Evolutionary conservation across 257 asterid genomes (phyloP), one percentile per base, ranked within the genome.

Genomic region (Solanum lycopersicoides): DNA sequence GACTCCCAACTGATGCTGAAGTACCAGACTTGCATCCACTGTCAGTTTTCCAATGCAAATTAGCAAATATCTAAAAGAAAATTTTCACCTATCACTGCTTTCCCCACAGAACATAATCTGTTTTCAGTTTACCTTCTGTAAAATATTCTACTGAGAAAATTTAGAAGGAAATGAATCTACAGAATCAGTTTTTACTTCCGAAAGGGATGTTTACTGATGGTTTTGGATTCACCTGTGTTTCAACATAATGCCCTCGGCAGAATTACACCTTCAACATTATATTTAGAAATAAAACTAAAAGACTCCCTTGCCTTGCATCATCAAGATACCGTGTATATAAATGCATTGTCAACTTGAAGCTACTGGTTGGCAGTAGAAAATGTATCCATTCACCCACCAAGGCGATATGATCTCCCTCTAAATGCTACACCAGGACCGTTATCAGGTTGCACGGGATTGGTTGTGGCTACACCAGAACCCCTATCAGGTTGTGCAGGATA

Each of bases 331-430:
- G 66, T 9, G 42, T 45, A 45, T 5, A 30, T 30, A 3, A 50
- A 30, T 10, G 50, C 69, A 50, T 20, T 18, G 42, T 82, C 12
- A 4, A 50, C 30, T 82, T 30, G 42, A 47, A 28, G 45, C 44
- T 50, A 82, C 69, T 32, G 21, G 42, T 32, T 82, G 85, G 63
- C n/a, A 32, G 18, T 18, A 15, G 44, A 82, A 82, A 82, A 82
- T 50, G 45, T 20, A 50, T 45, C 30, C 59, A 50, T 21, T 92
- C 89, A 96, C 82, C 95, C 94, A 44, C 93, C 91, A 53, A 95
- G 90, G 34, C 98, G 97, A 90, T 93, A 41, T 20, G 99, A 95
- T 92, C 99, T 92, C 85, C 99, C 99, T 83, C 98, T 91, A 91
- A 96, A 96, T 28, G 90, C 93, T 53, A 83, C 91, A 69, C 93